Conservation (phyloP, 257 asterid species). For the Solanum bukasovii region DNA sequence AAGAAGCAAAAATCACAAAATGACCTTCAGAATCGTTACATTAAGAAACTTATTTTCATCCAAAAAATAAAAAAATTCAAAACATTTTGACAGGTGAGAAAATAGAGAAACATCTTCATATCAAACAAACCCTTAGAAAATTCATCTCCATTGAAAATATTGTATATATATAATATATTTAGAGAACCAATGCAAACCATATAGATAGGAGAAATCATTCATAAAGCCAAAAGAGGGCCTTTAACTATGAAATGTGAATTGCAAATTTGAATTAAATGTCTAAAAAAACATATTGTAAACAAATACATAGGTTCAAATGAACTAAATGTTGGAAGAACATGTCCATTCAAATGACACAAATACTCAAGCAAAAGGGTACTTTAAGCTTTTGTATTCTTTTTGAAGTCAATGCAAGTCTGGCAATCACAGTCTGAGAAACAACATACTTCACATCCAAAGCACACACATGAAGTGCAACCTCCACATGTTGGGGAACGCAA, state of each 20-base stretch:
- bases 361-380: background rate
- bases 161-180: too few species aligned
- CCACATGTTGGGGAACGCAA: constrained; percentile 32
- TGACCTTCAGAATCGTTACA: background rate
- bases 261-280: background rate
- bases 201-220: background rate
- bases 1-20: background rate
- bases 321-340: background rate
- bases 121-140: background rate
- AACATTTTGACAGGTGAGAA: accelerated
- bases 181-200: background rate
- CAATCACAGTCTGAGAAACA: constrained; percentile 34
- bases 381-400: constrained; percentile 17
- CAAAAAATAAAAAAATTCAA: background rate
- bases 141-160: too few species aligned
- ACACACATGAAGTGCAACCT: constrained; percentile 47
- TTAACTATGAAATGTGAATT: background rate
- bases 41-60: background rate
- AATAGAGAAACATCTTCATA: background rate
- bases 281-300: background rate
- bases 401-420: constrained; percentile 44
- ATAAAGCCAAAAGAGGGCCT: background rate
- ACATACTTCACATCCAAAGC: constrained; percentile 40
- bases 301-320: background rate
- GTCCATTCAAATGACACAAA: background rate